These are phyloP conservation scores for Penicillium paneum DNA, from an alignment of 2,329 filamentous ascomycete genomes.

Conservation along the genomic window DNA sequence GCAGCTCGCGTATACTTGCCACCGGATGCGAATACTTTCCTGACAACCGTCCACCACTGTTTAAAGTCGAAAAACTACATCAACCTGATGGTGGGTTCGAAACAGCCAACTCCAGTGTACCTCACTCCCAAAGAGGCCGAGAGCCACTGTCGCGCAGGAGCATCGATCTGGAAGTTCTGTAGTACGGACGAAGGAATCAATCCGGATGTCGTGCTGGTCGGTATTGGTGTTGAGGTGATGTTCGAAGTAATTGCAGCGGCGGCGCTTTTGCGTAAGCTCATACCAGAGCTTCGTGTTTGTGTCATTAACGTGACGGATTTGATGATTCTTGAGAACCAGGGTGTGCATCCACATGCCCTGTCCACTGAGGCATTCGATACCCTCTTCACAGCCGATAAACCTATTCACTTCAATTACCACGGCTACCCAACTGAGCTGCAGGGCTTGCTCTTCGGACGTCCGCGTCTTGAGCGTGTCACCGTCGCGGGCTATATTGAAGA, in stretches of 20 bases:
- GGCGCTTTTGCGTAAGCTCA: slow-evolving; percentile 50
- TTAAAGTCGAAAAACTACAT: slow-evolving; percentile 62
- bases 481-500: slow-evolving; percentile 63
- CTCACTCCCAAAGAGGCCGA: slow-evolving; percentile 59
- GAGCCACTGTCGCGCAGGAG: slow-evolving; percentile 58
- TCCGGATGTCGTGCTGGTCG: slow-evolving; percentile 62
- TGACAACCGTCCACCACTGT: slow-evolving; percentile 62
- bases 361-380: slow-evolving; percentile 51
- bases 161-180: slow-evolving; percentile 61
- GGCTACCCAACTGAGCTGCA: slow-evolving; percentile 61
- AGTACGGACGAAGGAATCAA: slow-evolving; percentile 55
- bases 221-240: slow-evolving; percentile 63
- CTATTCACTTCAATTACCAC: slow-evolving; percentile 65
- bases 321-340: slow-evolving; percentile 58
- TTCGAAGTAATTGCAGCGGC: slow-evolving; percentile 64
- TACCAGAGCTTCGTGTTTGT: slow-evolving; percentile 55
- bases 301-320: slow-evolving; percentile 66
- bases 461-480: slow-evolving; percentile 50
- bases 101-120: slow-evolving; percentile 63
- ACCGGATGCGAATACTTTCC: slow-evolving; percentile 65
- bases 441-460: slow-evolving; percentile 59
- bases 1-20: slow-evolving; percentile 63
- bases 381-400: slow-evolving; percentile 56
- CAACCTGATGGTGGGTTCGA: slow-evolving; percentile 66
- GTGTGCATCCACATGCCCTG: slow-evolving; percentile 59